Evolutionary conservation across 2,329 filamentous ascomycete genomes (phyloP).

Genomic region (Botrytis paeoniae): DNA sequence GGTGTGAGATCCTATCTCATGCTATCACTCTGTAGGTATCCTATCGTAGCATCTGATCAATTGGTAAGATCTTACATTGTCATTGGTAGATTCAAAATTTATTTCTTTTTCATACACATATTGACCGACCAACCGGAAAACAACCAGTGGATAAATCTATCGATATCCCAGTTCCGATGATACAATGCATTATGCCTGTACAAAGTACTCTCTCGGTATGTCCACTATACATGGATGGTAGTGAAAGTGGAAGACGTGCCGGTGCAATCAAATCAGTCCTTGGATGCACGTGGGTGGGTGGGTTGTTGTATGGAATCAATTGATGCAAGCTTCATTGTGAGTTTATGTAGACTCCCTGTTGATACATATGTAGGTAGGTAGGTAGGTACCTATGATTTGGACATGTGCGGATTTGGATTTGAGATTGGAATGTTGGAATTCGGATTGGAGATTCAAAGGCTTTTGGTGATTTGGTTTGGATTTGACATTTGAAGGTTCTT

Average conservation of each 20-base stretch:
- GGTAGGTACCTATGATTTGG: not conserved
- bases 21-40: not conserved
- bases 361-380: not conserved
- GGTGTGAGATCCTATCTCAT: not conserved
- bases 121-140: not conserved
- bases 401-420: not conserved
- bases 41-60: not conserved
- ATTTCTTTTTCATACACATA: not conserved
- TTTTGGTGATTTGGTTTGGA: too few species aligned
- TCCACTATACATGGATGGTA: not conserved
- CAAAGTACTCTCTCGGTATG: not conserved
- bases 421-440: too few species aligned
- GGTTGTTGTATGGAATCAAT: not conserved
- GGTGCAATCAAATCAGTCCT: not conserved
- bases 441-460: not conserved
- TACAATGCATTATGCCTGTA: not conserved
- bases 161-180: not conserved
- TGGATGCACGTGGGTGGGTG: constrained; percentile 8
- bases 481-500: too few species aligned
- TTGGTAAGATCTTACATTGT: not conserved
- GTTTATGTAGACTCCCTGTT: not conserved
- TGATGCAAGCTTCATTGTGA: not conserved
- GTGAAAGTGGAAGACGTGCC: not conserved
- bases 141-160: not conserved
- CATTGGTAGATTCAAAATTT: not conserved